Base-by-base conservation (phyloP, 331 rosid genomes). In the Cydonia oblonga region DNA sequence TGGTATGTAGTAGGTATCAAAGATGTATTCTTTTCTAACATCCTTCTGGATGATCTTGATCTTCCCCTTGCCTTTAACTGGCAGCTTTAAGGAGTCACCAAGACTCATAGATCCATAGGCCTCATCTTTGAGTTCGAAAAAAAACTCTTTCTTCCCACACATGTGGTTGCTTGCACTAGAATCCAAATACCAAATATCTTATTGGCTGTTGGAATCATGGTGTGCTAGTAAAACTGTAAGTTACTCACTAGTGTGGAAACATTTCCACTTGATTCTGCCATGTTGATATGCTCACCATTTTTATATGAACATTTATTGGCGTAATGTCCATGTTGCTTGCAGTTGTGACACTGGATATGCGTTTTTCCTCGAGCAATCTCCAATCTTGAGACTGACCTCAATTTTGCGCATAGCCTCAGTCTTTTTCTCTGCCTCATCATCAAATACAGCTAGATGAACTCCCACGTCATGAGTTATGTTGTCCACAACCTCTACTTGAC, bases 361-460 rank as follows among this genome's bases (percentile, higher is more conserved):
- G 0, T 1, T 0, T 49, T 49, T 49, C 54, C 54, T 49, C 3
- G 3, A 49, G n/a, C 3, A 18, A 1, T 49, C 20, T 49, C 20
- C 54, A 13, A 1, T 18, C 9, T 16, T 49, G 9, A 49, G 54
- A 49, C n/a, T 15, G 20, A 49, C 20, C 54, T 13, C 9, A 3
- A 18, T 49, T 49, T 16, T 53, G 5, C 3, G 2, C 24, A 53
- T 53, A 53, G 12, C 2, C 13, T 53, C 0, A 0, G 0, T 0
- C 25, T 53, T 1, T 53, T 18, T 0, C 11, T 3, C 0, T 0
- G 5, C 5, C 13, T 53, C 2, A 0, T 7, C 59, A 0, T 14
- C 18, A 1, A 0, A 2, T 9, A 8, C 25, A 1, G 0, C 0
- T 53, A 5, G 22, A 7, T n/a, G 25, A 19, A 53, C 25, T 7